A percentile compares a stretch with the other conserved stretches of the same genome.
Conservation (phyloP, 768 basidiomycete species). For the Termitomyces eurrhizus region DNA sequence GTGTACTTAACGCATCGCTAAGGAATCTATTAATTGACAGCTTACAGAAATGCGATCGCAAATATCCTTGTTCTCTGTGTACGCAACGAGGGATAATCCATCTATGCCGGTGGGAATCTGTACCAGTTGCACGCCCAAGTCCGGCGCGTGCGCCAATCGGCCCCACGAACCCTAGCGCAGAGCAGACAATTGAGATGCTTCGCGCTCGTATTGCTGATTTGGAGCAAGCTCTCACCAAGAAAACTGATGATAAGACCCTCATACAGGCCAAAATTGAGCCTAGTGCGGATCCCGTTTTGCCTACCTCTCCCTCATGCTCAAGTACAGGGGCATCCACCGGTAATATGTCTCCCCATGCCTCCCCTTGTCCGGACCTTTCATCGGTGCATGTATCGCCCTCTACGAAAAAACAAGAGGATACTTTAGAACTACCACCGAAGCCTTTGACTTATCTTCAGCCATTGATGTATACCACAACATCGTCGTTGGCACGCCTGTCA, state of each 20-base stretch:
- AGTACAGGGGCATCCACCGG: slow-evolving; percentile 18
- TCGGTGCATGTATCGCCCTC: background rate
- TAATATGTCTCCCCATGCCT: slow-evolving; percentile 14
- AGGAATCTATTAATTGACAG: slow-evolving; percentile 4
- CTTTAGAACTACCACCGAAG: slow-evolving; percentile 10
- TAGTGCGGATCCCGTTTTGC: slow-evolving; percentile 3
- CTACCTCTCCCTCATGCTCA: slow-evolving; percentile 17
- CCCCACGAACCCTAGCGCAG: slow-evolving; percentile 4
- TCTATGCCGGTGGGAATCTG: slow-evolving; percentile 43
- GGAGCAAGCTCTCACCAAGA: slow-evolving; percentile 21
- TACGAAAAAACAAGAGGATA: slow-evolving; percentile 3
- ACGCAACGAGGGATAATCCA: slow-evolving; percentile 36
- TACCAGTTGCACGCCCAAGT: slow-evolving; percentile 37
- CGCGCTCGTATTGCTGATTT: slow-evolving; percentile 24
- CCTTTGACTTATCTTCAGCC: slow-evolving; percentile 24
- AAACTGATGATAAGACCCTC: slow-evolving; percentile 10
- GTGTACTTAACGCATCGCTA: slow-evolving; percentile 9
- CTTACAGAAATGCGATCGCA: slow-evolving; percentile 47
- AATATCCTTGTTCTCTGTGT: slow-evolving; percentile 39
- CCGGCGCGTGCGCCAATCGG: slow-evolving; percentile 32
- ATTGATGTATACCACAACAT: slow-evolving; percentile 36
- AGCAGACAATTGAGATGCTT: slow-evolving; percentile 22
- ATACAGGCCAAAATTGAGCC: slow-evolving; percentile 8
- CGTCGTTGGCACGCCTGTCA: slow-evolving; percentile 39
- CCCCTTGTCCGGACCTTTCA: slow-evolving; percentile 14